Evolutionary conservation across 2,329 filamentous ascomycete genomes (phyloP), one percentile per base, ranked within the genome.

Genomic region (Cladophialophora yegresii): DNA sequence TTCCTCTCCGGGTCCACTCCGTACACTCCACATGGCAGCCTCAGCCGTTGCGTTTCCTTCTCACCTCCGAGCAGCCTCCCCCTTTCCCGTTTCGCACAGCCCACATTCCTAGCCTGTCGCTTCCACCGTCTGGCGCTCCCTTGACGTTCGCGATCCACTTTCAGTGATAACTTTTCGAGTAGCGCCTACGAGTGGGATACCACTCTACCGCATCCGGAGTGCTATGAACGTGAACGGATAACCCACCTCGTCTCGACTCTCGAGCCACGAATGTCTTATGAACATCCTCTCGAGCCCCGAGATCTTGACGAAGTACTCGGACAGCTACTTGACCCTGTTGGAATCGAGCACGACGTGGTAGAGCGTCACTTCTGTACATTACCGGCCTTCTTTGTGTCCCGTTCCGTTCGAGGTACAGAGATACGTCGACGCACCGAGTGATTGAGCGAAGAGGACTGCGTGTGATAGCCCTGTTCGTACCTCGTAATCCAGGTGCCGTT

Each of bases 1-100:
- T 16, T 13, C 26, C 22, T 26, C 36, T 50, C 47, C 22, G 20
- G 47, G 4, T 28, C 47, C 47, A 50, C 47, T 28, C 47, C 47
- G n/a, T 28, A 8, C 47, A 50, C 47, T 28, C 47, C 47, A 50
- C 47, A 50, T 50, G 47, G 47, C 47, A 50, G 47, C 47, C 47
- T 16, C 47, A 50, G 47, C 47, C 47, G 47, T 50, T 50, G 47
- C 47, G 47, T 50, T 50, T n/a, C 12, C 47, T 26, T 28, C 12
- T 43, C 12, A 12, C 6, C 9, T n/a, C n/a, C n/a, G n/a, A n/a
- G n/a, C n/a, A n/a, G n/a, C n/a, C n/a, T 26, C 20, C 8, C 47
- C 47, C 23, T 6, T 22, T 50, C 47, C 47, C 22, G 7, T 50
- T 50, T 50, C 5, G 47, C 22, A 7, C 47, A 20, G 47, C 22